Base-by-base conservation (phyloP, 2,329 filamentous ascomycete genomes). In the Zasmidium citrigriseum region DNA sequence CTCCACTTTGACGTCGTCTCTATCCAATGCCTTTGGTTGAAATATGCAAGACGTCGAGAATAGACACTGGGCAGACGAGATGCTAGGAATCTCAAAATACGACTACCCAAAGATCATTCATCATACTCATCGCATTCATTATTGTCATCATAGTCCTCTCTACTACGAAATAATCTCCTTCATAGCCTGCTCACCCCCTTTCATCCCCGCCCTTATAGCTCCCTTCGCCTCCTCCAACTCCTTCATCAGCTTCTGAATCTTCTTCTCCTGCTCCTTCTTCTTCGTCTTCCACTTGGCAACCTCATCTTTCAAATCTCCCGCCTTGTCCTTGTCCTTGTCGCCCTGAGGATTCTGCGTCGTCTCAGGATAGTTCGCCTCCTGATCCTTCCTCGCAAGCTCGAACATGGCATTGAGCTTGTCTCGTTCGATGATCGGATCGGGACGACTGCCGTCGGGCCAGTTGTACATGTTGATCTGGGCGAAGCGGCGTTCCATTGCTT, bases 301-400 rank as follows among this genome's bases (percentile, higher is more conserved):
- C 24, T 50, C 55, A 29, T 59, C 53, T 4, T 49, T 29, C 21
- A 60, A 41, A 18, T 56, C 44, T 2, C 22, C 23, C 4, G 47
- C 52, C 38, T 59, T 49, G n/a, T 23, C 41, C 21, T 50, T 47
- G 52, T 55, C 55, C 52, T 59, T 52, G 27, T 51, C 45, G 38
- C 54, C 52, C 14, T 27, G 12, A 1, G 47, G 47, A n/a, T n/a
- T n/a, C n/a, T n/a, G n/a, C n/a, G n/a, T n/a, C n/a, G n/a, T 44
- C 34, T 61, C 59, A 4, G 57, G 60, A 50, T 62, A 60, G 22
- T 62, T 62, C 25, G 54, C 46, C 22, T 57, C 44, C 22, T 60
- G 54, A 52, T 62, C 60, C 11, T 49, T 46, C 11, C 44, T 14
- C 2, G 60, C 60, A 14, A 52, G 52, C 7, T 62, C 54, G 22